A percentile compares a stretch with the other conserved stretches of the same genome.
phyloP scores from a whole-genome alignment of 306 rosid genomes.

The Calophaca sinica region DNA sequence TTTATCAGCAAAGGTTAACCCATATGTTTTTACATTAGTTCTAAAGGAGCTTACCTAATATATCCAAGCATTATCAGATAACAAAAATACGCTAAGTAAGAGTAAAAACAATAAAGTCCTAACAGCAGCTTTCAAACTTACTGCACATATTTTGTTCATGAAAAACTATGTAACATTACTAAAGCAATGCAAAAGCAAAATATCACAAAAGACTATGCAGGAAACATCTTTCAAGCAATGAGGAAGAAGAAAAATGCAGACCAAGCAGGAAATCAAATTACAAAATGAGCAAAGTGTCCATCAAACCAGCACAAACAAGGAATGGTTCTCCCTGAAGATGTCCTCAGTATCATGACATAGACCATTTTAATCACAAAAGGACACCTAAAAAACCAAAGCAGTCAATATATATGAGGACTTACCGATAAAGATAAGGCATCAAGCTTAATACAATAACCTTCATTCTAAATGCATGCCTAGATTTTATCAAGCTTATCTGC shows the following conservation, averaged over 20 bases:
- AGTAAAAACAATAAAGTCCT: neutral
- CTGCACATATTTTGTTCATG: neutral
- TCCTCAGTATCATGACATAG: conserved; percentile 49
- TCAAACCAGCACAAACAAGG: conserved; percentile 69
- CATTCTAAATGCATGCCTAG: conserved; percentile 49
- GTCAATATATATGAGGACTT: conserved; percentile 50
- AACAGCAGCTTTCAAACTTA: conserved; percentile 1
- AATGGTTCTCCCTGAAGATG: conserved; percentile 54
- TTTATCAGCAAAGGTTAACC: no score
- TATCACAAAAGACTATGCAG: neutral
- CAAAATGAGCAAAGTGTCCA: conserved; percentile 54
- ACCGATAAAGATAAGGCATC: conserved; percentile 48
- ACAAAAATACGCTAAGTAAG: neutral
- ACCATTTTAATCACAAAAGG: conserved; percentile 50
- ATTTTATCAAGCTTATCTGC: conserved; percentile 84
- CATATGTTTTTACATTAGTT: no score
- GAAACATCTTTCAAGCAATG: conserved; percentile 26
- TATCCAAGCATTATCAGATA: neutral
- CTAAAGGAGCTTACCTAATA: no score
- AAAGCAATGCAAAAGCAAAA: conserved; percentile 17
- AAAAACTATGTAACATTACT: conserved; percentile 16
- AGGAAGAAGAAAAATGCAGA: conserved; percentile 50
- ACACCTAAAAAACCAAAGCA: conserved; percentile 54
- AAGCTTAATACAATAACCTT: conserved; percentile 46
- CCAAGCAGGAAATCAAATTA: conserved; percentile 54